These are phyloP conservation scores for Stipa capillata DNA, from an alignment of 176 grass and related monocot genomes.

Conservation along the genomic window DNA sequence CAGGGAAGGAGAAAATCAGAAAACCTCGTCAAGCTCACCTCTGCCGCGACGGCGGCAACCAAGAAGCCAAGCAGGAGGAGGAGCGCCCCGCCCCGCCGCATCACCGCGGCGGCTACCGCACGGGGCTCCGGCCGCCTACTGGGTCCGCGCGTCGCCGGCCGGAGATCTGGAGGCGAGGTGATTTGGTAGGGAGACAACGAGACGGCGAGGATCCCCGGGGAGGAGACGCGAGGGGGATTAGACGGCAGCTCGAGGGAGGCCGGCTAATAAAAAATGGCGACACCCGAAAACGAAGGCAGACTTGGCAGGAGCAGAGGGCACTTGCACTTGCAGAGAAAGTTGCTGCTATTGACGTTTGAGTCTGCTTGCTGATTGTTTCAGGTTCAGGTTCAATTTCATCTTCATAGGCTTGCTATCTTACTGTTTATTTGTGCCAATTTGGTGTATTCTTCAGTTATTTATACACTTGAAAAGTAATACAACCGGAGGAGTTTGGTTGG, in stretches of 20 bases:
- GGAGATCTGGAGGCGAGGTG: conserved; percentile 28
- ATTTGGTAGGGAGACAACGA: not conserved
- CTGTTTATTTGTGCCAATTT: no score
- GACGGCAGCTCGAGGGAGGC: not conserved
- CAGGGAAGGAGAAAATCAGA: not conserved
- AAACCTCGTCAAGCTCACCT: conserved; percentile 2
- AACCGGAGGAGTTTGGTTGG: no score
- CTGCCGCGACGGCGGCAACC: not conserved
- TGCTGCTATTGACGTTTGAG: no score
- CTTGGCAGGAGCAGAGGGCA: no score
- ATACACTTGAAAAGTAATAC: no score
- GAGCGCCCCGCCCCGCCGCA: conserved; percentile 8
- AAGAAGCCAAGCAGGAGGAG: conserved; percentile 18
- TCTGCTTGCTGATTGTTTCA: no score
- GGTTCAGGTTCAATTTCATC: no score
- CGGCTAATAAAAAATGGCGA: not conserved
- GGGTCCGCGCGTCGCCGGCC: not conserved
- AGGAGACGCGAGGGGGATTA: conserved; percentile 5
- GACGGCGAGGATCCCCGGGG: not conserved
- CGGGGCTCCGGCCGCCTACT: not conserved
- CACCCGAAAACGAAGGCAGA: not conserved
- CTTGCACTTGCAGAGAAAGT: no score
- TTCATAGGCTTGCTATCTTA: no score
- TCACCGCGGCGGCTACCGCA: not conserved
- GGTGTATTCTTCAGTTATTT: no score